phyloP scores from a whole-genome alignment of 106 monocot genomes.

The Agapanthus africanus region DNA sequence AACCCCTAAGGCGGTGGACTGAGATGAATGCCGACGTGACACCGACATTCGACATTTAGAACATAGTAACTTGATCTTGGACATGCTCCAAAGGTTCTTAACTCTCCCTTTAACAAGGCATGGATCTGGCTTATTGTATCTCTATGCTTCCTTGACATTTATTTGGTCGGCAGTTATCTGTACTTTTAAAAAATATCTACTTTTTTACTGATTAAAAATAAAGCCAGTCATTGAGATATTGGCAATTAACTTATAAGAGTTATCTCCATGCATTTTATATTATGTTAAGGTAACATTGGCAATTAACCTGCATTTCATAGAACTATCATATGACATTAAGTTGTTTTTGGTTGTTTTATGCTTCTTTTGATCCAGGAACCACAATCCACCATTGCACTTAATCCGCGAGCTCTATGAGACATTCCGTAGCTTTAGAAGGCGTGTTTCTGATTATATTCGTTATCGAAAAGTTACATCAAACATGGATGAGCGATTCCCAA shows the following conservation, averaged over 20 bases:
- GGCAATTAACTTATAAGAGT: neutral
- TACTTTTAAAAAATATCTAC: neutral
- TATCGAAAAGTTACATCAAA: slow-evolving; percentile 92
- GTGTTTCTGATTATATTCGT: slow-evolving; percentile 79
- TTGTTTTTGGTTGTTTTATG: slow-evolving; percentile 12
- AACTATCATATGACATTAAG: neutral
- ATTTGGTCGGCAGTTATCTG: neutral
- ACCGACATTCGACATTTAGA: too few species aligned
- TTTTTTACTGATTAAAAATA: neutral
- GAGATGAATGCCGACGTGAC: too few species aligned
- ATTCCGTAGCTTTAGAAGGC: slow-evolving; percentile 76
- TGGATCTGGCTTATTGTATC: too few species aligned
- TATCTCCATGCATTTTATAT: neutral
- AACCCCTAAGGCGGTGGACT: too few species aligned
- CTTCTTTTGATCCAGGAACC: slow-evolving; percentile 78
- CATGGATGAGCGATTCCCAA: slow-evolving; percentile 93
- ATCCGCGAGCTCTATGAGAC: slow-evolving; percentile 97
- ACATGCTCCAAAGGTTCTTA: too few species aligned
- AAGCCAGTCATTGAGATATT: neutral
- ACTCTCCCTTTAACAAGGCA: too few species aligned
- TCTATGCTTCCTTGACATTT: too few species aligned
- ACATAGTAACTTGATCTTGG: neutral
- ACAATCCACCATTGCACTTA: slow-evolving; percentile 87
- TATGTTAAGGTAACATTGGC: neutral
- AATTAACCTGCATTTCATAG: neutral